Percentiles rank a stretch among this genome's conserved stretches.
These are phyloP conservation scores for Parasitella parasitica DNA, from an alignment of 371 early-diverging fungal species.

Conservation along the genomic window DNA sequence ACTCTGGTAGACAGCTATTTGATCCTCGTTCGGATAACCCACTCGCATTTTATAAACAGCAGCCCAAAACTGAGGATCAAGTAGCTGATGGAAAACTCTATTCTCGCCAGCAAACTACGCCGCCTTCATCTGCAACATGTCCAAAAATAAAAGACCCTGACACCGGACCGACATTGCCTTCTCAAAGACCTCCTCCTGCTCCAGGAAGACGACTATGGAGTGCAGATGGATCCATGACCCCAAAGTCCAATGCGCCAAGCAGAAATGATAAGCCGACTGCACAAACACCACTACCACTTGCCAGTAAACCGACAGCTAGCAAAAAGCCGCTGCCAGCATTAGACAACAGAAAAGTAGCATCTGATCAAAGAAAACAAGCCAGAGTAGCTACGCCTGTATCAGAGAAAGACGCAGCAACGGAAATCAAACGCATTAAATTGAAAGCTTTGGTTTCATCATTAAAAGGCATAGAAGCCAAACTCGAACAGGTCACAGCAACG, in stretches of 20 bases:
- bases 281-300: not conserved
- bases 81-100: not conserved
- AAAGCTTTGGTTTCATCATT: constrained; percentile 26
- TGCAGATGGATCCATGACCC: not conserved
- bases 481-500: constrained; percentile 7
- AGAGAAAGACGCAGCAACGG: constrained; percentile 4
- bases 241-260: constrained; percentile 7
- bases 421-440: constrained; percentile 18
- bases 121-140: not conserved
- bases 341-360: not conserved
- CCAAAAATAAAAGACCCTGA: not conserved
- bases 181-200: not conserved
- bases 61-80: not conserved
- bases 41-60: constrained; percentile 33
- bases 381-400: not conserved
- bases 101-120: not conserved
- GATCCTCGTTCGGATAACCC: constrained; percentile 43
- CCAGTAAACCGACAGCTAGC: not conserved
- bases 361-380: not conserved
- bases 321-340: not conserved
- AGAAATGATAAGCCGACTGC: not conserved
- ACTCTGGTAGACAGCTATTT: constrained; percentile 29
- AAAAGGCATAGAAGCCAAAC: constrained; percentile 29
- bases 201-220: constrained; percentile 11
- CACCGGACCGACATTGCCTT: not conserved